A percentile compares a stretch with the other conserved stretches of the same genome.
phyloP scores from a whole-genome alignment of 2,329 filamentous ascomycete species.

The Scedosporium aurantiacum region DNA sequence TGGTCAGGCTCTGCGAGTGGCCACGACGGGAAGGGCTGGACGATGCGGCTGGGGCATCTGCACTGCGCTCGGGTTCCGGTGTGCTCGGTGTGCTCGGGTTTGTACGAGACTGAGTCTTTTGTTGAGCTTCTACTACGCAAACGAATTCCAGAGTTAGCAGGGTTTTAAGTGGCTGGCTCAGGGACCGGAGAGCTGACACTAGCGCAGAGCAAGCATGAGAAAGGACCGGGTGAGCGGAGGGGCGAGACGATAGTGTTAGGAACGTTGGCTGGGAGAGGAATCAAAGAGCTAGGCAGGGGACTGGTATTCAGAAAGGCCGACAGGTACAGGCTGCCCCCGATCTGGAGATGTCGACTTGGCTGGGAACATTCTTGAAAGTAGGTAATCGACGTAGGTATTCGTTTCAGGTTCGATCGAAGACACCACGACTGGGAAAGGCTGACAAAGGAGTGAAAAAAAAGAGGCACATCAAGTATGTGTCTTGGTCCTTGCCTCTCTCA shows the following conservation, averaged over 20 bases:
- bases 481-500: background rate
- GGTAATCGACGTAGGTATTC: too few relatives aligned
- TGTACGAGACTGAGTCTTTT: background rate
- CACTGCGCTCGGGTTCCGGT: background rate
- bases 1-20: slow-evolving; percentile 1
- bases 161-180: background rate
- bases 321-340: too few relatives aligned
- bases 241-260: background rate
- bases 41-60: background rate
- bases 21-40: background rate
- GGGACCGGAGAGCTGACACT: background rate
- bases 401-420: background rate
- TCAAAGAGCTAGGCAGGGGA: too few relatives aligned
- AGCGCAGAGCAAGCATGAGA: background rate
- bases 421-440: background rate
- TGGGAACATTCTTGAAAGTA: too few relatives aligned
- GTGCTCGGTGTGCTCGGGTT: background rate
- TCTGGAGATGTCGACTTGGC: too few relatives aligned
- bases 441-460: background rate
- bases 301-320: too few relatives aligned
- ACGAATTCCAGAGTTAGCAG: background rate
- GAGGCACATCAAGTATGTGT: background rate
- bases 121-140: background rate
- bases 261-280: background rate
- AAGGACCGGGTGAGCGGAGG: too few relatives aligned